Conservation (phyloP, 169 alveolate genomes). For the Cryptosporidium sp. region DNA sequence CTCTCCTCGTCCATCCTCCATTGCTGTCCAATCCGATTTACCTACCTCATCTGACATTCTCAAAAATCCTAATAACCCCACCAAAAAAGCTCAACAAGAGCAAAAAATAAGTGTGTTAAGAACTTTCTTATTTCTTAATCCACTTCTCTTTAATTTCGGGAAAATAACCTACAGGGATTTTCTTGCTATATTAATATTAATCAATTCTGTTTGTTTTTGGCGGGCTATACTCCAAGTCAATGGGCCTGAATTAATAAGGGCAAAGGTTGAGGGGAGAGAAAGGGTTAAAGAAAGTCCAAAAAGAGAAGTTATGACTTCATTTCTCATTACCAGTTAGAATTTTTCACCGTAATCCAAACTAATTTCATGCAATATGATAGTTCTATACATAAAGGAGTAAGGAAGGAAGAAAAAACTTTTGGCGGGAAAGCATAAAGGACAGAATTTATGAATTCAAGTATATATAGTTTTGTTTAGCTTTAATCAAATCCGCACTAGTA, state of each 20-base stretch:
- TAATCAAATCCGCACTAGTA: not conserved
- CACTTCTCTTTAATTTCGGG: not conserved
- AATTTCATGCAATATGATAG: not conserved
- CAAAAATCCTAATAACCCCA: not conserved
- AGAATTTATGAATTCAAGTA: too few species aligned
- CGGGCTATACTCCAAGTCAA: not conserved
- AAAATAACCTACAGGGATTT: not conserved
- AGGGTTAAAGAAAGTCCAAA: not conserved
- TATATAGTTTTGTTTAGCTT: too few species aligned
- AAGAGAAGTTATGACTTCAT: not conserved
- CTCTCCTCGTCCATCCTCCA: not conserved
- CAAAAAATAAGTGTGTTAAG: not conserved
- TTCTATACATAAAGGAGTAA: not conserved
- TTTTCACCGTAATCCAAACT: too few species aligned
- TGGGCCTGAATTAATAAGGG: not conserved
- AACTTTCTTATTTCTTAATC: not conserved
- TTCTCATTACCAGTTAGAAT: not conserved
- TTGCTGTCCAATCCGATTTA: not conserved
- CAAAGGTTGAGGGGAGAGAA: not conserved
- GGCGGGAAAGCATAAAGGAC: too few species aligned
- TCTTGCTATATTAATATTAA: not conserved
- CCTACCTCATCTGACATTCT: constrained; percentile 8
- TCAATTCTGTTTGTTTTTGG: not conserved
- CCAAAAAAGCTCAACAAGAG: not conserved
- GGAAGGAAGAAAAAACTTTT: not conserved